Conservation (phyloP, 2,329 filamentous ascomycete genomes). For the Fusarium sp. region DNA sequence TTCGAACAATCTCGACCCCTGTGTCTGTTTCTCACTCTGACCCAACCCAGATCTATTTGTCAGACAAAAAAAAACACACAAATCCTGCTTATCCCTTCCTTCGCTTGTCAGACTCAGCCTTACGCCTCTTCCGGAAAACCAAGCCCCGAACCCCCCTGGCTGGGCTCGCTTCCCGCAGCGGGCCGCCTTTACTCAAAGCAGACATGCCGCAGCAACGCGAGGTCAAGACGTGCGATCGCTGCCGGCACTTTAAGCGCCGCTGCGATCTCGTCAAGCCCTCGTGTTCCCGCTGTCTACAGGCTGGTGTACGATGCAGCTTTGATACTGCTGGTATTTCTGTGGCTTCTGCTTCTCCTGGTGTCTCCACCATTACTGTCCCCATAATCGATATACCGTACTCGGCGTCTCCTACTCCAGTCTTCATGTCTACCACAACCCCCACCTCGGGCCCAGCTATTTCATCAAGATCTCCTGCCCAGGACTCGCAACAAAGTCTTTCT, state of each 20-base stretch:
- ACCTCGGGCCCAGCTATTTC: background rate
- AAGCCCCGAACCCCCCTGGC: background rate
- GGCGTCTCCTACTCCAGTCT: background rate
- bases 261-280: constrained; percentile 52
- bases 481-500: constrained; percentile 21
- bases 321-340: constrained; percentile 36
- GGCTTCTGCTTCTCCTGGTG: constrained; percentile 11
- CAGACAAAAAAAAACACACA: background rate
- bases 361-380: constrained; percentile 28
- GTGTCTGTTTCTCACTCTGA: background rate
- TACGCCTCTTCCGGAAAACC: background rate
- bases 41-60: background rate
- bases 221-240: constrained; percentile 53
- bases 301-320: constrained; percentile 50
- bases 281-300: constrained; percentile 50
- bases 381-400: constrained; percentile 3
- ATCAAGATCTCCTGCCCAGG: constrained; percentile 29
- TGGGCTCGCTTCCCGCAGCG: constrained; percentile 21
- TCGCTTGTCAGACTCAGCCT: background rate
- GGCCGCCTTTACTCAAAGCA: constrained; percentile 23
- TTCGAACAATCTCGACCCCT: background rate
- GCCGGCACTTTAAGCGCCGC: constrained; percentile 52
- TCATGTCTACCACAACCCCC: background rate
- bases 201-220: constrained; percentile 49
- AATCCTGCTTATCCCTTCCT: background rate